Conservation (phyloP, 2,329 filamentous ascomycete genomes). For the Dactylellina leptospora region DNA sequence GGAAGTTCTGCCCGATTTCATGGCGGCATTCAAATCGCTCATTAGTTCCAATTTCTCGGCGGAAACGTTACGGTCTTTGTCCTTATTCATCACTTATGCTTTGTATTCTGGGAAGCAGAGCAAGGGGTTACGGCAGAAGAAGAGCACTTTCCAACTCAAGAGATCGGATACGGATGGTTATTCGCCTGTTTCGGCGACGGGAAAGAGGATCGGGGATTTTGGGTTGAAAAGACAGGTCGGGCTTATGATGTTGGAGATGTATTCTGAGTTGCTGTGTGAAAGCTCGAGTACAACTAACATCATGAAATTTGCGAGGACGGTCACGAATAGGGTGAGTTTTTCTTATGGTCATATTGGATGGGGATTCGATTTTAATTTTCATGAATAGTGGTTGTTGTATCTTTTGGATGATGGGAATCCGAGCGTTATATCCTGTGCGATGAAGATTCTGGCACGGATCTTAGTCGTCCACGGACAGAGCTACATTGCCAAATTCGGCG, state of each 20-base stretch:
- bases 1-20: slow-evolving; percentile 77
- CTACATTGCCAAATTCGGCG: slow-evolving; percentile 85
- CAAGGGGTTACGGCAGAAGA: slow-evolving; percentile 62
- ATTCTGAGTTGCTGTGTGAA: slow-evolving; percentile 79
- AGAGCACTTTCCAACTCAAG: slow-evolving; percentile 60
- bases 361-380: slow-evolving; percentile 16
- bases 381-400: slow-evolving; percentile 92
- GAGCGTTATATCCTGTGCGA: slow-evolving; percentile 80
- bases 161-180: slow-evolving; percentile 57
- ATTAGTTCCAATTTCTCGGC: slow-evolving; percentile 82
- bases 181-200: slow-evolving; percentile 45
- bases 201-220: slow-evolving; percentile 55
- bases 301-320: slow-evolving; percentile 88
- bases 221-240: slow-evolving; percentile 74
- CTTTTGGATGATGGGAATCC: slow-evolving; percentile 86
- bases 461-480: slow-evolving; percentile 80
- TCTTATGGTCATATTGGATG: slow-evolving; percentile 1
- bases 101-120: slow-evolving; percentile 71
- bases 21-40: slow-evolving; percentile 79
- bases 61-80: slow-evolving; percentile 84
- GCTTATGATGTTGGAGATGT: slow-evolving; percentile 77
- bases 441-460: slow-evolving; percentile 83
- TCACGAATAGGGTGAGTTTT: slow-evolving; percentile 83
- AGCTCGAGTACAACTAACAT: slow-evolving; percentile 72
- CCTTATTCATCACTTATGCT: slow-evolving; percentile 91